Percentiles rank a stretch among this genome's conserved stretches.
Conservation (phyloP, 805 yeast species). For the Candida ovalis region DNA sequence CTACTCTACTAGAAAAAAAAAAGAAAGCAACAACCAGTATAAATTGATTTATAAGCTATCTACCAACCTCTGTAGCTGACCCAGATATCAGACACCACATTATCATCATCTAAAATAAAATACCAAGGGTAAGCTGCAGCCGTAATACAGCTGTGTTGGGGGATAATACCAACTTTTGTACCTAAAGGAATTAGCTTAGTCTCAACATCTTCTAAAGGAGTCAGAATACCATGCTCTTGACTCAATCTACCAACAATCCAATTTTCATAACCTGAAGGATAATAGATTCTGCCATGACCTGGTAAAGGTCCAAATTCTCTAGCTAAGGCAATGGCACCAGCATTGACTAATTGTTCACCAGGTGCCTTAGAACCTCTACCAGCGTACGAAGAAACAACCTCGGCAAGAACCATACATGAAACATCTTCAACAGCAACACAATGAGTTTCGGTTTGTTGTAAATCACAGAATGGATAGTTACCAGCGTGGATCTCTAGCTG, state of each 20-base stretch:
- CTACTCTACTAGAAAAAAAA: no score
- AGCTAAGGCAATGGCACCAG: conserved; percentile 69
- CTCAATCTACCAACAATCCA: conserved; percentile 69
- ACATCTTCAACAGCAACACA: conserved; percentile 44
- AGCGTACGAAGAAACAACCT: conserved; percentile 57
- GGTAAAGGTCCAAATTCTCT: conserved; percentile 59
- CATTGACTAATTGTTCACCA: conserved; percentile 63
- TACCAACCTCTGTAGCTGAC: conserved; percentile 55
- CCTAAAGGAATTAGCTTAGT: conserved; percentile 49
- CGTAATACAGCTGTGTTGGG: conserved; percentile 74
- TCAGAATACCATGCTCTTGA: conserved; percentile 77
- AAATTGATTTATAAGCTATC: neutral
- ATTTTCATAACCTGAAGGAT: conserved; percentile 39
- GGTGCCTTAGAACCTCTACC: conserved; percentile 43
- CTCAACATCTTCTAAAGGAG: conserved; percentile 34
- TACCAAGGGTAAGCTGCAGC: conserved; percentile 59
- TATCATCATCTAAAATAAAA: conserved; percentile 48
- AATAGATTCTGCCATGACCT: conserved; percentile 50
- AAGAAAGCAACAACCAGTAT: neutral
- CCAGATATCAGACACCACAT: conserved; percentile 58
- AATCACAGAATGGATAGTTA: conserved; percentile 67
- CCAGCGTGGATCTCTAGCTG: conserved; percentile 76
- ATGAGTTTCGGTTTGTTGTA: conserved; percentile 73
- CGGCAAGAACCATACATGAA: conserved; percentile 52
- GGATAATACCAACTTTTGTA: conserved; percentile 49